Evolutionary conservation across 495 filamentous ascomycete species (phyloP).

Genomic region (Xylaria venustula): DNA sequence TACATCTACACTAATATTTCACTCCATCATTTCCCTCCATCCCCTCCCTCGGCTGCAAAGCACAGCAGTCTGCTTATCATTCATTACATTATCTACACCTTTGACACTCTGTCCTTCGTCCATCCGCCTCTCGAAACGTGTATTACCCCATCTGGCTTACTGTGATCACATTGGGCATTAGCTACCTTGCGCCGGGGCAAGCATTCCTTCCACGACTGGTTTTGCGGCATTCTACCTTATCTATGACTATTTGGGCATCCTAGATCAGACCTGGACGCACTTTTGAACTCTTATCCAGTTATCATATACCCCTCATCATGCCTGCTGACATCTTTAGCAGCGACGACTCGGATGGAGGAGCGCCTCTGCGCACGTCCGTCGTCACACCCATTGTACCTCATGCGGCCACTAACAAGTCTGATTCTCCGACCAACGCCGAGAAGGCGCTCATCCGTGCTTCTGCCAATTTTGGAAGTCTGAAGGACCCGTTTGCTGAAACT

Average conservation of each 20-base stretch:
- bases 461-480: constrained; percentile 11
- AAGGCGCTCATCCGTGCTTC: constrained; percentile 15
- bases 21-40: background rate
- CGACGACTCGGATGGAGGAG: constrained; percentile 6
- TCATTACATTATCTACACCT: background rate
- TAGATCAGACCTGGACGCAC: background rate
- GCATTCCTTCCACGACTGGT: background rate
- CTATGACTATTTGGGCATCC: background rate
- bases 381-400: background rate
- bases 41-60: background rate
- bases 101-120: background rate
- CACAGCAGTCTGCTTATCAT: background rate
- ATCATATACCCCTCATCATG: background rate
- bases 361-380: background rate
- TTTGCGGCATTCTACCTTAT: background rate
- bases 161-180: background rate
- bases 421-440: constrained; percentile 9
- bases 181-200: background rate
- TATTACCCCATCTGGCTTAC: background rate
- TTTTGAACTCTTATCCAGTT: background rate
- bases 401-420: background rate
- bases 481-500: constrained; percentile 15
- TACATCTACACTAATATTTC: background rate
- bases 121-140: background rate
- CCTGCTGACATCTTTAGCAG: background rate